A percentile compares a stretch with the other conserved stretches of the same genome.
phyloP scores from a whole-genome alignment of 202 grass and related monocot genomes.

The Panicum hallii region DNA sequence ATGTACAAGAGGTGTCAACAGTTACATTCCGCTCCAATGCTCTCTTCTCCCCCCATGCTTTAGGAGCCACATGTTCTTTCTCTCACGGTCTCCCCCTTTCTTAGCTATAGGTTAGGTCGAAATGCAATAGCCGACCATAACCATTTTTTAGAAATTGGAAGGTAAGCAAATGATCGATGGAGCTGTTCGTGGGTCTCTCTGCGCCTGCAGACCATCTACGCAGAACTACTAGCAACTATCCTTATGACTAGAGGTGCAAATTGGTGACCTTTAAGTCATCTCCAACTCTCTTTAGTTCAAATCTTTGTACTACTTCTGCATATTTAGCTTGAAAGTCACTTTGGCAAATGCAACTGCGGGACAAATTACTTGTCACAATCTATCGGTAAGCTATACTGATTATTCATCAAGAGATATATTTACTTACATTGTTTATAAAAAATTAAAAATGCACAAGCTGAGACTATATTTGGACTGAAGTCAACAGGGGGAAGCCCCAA shows the following conservation, averaged over 20 bases:
- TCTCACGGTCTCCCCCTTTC: neutral
- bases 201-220: neutral
- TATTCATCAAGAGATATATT: neutral
- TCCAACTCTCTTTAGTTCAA: too few relatives aligned
- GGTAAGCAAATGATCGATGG: slow-evolving; percentile 21
- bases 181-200: slow-evolving; percentile 8
- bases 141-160: slow-evolving; percentile 31
- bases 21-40: neutral
- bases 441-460: neutral
- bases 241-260: neutral
- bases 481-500: too few relatives aligned
- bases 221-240: neutral
- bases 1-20: neutral
- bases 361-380: neutral
- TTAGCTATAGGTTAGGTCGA: slow-evolving; percentile 33
- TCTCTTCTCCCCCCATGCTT: neutral
- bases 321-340: neutral
- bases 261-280: too few relatives aligned
- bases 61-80: neutral
- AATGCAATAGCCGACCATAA: slow-evolving; percentile 18
- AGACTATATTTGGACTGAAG: neutral
- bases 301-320: too few relatives aligned
- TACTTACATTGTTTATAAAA: neutral
- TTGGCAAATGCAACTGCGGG: neutral
- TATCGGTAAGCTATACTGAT: neutral